These are phyloP conservation scores for Claviceps sp. DNA, from an alignment of 2,329 filamentous ascomycete species.

Conservation along the genomic window DNA sequence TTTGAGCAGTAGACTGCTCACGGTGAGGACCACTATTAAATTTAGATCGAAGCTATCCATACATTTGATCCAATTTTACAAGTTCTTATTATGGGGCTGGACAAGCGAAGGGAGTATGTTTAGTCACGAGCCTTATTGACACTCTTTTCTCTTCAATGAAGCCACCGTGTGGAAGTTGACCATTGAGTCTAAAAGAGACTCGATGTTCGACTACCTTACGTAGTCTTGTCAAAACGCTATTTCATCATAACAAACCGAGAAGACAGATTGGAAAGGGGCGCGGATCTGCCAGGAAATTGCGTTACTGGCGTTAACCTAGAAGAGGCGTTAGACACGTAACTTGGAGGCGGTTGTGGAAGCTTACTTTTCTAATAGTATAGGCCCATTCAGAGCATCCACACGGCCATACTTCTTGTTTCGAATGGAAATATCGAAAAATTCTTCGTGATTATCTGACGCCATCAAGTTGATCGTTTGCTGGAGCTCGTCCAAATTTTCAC, in stretches of 20 bases:
- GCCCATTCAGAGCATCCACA: conserved; percentile 83
- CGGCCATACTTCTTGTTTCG: conserved; percentile 88
- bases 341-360: conserved; percentile 10
- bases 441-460: conserved; percentile 79
- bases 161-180: background rate
- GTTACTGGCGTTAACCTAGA: conserved; percentile 50
- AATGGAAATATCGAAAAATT: conserved; percentile 86
- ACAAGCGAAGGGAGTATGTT: conserved; percentile 9
- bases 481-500: conserved; percentile 82
- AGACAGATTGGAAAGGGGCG: conserved; percentile 59
- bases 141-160: background rate
- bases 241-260: conserved; percentile 56
- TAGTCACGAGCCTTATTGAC: background rate
- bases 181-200: background rate
- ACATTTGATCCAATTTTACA: background rate
- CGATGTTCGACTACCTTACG: background rate
- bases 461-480: conserved; percentile 86
- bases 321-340: conserved; percentile 12
- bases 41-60: background rate
- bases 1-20: conserved; percentile 23
- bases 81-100: background rate
- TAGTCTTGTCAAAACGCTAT: conserved; percentile 6
- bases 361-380: conserved; percentile 82
- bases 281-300: conserved; percentile 42
- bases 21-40: background rate